A percentile compares a stretch with the other conserved stretches of the same genome.
Evolutionary conservation across 2,329 filamentous ascomycete genomes (phyloP).

Genomic region (Aureobasidium subglaciale): DNA sequence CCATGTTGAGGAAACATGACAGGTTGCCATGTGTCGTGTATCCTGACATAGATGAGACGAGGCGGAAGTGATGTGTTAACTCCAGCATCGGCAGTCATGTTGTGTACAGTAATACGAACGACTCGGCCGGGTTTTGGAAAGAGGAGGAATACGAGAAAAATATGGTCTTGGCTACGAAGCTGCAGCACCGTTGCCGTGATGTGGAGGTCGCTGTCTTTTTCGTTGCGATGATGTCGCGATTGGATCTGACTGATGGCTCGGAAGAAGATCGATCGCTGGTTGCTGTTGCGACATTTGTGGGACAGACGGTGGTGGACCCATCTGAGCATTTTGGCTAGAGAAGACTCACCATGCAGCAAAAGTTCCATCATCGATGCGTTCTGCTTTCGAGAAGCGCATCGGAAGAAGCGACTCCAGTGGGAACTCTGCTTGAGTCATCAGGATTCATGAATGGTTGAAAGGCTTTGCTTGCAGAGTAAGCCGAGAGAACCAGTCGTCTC

Average conservation of each 20-base stretch:
- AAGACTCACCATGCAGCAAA: neutral
- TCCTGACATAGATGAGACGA: neutral
- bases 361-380: neutral
- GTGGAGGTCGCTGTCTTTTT: neutral
- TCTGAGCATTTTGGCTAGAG: neutral
- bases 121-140: conserved; percentile 2
- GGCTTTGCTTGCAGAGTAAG: neutral
- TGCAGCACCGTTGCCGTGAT: conserved; percentile 1
- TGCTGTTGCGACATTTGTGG: neutral
- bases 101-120: neutral
- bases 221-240: neutral
- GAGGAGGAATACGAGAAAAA: conserved; percentile 1
- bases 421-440: neutral
- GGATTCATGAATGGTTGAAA: neutral
- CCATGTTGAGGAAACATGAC: neutral
- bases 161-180: neutral
- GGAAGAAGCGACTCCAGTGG: neutral
- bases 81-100: neutral
- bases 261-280: conserved; percentile 1
- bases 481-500: too few species aligned
- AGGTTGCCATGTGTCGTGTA: neutral
- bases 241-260: neutral
- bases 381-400: neutral
- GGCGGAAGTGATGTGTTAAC: neutral
- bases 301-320: neutral